Base-by-base conservation (phyloP, 2,329 filamentous ascomycete genomes). In the Dryadomyces quercivorus region DNA sequence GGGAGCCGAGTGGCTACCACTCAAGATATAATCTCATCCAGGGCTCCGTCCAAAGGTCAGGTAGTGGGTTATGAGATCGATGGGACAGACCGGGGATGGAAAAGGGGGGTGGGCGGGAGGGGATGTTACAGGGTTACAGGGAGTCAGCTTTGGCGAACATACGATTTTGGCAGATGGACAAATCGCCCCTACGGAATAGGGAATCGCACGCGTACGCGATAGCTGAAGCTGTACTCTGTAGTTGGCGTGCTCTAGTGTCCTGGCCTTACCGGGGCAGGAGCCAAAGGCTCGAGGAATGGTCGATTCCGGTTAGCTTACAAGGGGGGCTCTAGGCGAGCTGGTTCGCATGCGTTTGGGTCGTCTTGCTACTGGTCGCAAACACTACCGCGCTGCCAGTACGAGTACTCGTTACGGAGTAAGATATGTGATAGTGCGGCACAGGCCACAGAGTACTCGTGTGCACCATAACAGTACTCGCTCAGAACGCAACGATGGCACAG, bases 61-160 rank as follows among this genome's bases (percentile, higher is more conserved):
- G 31, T 50, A 20, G 47, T 18, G 42, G 18, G 16, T 50, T 56
- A 52, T 58, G 50, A 58, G 56, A 58, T 58, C 54, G 54, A 54
- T 56, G 56, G 56, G 51, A 51, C 48, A n/a, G 52, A 51, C 48
- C 26, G 52, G 50, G 51, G 47, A 44, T 18, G 42, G 42, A 50
- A 46, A 50, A 52, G 31, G 43, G 22, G 22, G 40, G 42, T 44
- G 50, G 50, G 50, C 50, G 40, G 49, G 42, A 18, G 18, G 31
- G 36, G 34, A 36, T 20, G 52, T 50, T 26, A 47, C 46, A 43
- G 22, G 52, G 48, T 40, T n/a, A 40, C 42, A 20, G 42, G 50
- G 26, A 26, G 48, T 51, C 53, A 51, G 52, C 53, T 54, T 54
- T 38, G 40, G 15, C 26, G 22, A 40, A 50, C 53, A 50, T 54